Conservation (phyloP, 2,329 filamentous ascomycete species). For the Talaromyces sp. region DNA sequence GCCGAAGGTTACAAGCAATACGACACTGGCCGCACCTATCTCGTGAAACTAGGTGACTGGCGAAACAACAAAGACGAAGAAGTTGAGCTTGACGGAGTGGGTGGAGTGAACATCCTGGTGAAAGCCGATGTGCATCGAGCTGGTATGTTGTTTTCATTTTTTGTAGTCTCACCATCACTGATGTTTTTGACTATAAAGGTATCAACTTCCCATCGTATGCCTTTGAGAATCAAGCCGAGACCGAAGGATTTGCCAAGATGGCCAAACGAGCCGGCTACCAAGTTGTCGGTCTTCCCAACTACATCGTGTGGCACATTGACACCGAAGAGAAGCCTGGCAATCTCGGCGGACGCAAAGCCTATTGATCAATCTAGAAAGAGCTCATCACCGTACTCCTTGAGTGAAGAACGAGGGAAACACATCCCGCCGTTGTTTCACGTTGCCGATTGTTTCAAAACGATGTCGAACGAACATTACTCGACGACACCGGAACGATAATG, state of each 20-base stretch:
- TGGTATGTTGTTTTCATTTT: constrained; percentile 53
- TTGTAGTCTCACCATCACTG: no score
- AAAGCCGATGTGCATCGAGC: constrained; percentile 97
- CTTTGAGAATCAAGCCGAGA: constrained; percentile 98
- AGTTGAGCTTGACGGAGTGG: constrained; percentile 89
- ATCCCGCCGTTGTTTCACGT: neutral
- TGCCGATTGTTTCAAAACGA: neutral
- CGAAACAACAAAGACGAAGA: constrained; percentile 87
- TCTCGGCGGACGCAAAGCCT: constrained; percentile 39
- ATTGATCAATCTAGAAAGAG: constrained; percentile 23
- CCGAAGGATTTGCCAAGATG: constrained; percentile 98
- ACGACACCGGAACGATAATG: neutral
- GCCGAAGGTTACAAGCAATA: constrained; percentile 96
- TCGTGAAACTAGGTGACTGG: constrained; percentile 91
- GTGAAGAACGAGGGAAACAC: constrained; percentile 14
- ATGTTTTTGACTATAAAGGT: constrained; percentile 49
- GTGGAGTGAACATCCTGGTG: constrained; percentile 94
- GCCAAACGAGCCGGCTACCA: constrained; percentile 91
- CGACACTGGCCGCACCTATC: constrained; percentile 82
- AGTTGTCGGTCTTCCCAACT: constrained; percentile 90
- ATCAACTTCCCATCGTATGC: constrained; percentile 97
- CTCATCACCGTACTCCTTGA: neutral
- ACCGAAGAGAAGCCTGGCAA: constrained; percentile 93
- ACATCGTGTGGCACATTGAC: constrained; percentile 98
- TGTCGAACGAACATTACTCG: neutral